Conservation (phyloP, 768 basidiomycete species). For the Boletus vinaceobasis region DNA sequence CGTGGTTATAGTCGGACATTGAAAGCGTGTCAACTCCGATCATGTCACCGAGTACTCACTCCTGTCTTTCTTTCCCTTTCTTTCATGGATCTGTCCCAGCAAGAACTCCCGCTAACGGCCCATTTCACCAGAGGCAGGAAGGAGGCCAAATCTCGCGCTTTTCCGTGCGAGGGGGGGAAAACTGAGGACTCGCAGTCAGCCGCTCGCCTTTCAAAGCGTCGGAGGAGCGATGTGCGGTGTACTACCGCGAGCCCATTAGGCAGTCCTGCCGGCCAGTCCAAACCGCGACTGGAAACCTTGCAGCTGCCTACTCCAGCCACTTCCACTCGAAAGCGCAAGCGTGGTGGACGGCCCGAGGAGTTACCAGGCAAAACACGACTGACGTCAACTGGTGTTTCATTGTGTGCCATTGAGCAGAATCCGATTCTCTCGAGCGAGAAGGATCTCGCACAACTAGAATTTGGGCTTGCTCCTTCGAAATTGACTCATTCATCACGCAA, state of each 20-base stretch:
- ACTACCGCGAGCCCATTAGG: not conserved
- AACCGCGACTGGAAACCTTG: not conserved
- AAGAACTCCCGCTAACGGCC: constrained; percentile 32
- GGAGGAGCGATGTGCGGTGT: constrained; percentile 3
- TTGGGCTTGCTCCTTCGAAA: constrained; percentile 1
- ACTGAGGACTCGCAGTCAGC: constrained; percentile 2
- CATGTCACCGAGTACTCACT: not conserved
- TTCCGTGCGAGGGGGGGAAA: constrained; percentile 2
- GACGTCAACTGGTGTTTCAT: not conserved
- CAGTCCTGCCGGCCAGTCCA: constrained; percentile 1
- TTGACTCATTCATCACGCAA: not conserved
- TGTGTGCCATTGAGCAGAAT: not conserved
- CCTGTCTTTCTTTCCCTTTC: not conserved
- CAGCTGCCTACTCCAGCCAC: constrained; percentile 26
- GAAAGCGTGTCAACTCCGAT: constrained; percentile 43
- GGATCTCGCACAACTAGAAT: constrained; percentile 1
- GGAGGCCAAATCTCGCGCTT: constrained; percentile 2
- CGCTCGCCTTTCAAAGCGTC: constrained; percentile 18
- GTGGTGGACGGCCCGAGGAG: not conserved
- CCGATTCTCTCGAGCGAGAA: not conserved
- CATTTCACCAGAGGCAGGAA: constrained; percentile 22
- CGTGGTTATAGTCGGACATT: constrained; percentile 25
- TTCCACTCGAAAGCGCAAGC: constrained; percentile 17
- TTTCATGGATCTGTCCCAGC: constrained; percentile 31
- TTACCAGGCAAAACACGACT: not conserved